These are phyloP conservation scores for Maudiozyma serrabonitensis DNA, from an alignment of 805 yeast genomes.

Conservation along the genomic window DNA sequence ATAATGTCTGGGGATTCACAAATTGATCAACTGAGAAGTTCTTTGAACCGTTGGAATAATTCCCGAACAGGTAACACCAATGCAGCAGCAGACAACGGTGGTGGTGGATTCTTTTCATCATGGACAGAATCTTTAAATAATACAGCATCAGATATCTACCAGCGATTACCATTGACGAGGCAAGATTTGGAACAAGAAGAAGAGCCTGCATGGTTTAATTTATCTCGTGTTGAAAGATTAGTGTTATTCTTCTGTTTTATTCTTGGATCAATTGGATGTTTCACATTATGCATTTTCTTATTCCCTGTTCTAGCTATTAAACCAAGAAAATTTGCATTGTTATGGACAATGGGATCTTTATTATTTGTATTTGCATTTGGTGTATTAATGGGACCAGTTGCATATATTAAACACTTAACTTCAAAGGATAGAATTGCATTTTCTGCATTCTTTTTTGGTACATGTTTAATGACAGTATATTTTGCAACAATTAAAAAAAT, in stretches of 20 bases:
- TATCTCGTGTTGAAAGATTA: slow-evolving; percentile 72
- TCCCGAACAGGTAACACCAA: slow-evolving; percentile 13
- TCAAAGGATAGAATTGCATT: slow-evolving; percentile 73
- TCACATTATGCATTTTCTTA: slow-evolving; percentile 67
- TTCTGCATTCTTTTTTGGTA: slow-evolving; percentile 68
- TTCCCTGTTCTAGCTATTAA: slow-evolving; percentile 84
- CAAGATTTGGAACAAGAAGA: slow-evolving; percentile 33
- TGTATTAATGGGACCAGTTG: slow-evolving; percentile 83
- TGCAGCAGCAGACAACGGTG: slow-evolving; percentile 7
- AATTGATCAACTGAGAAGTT: slow-evolving; percentile 26
- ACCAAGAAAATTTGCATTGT: slow-evolving; percentile 82
- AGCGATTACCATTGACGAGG: slow-evolving; percentile 54
- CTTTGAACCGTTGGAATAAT: slow-evolving; percentile 33
- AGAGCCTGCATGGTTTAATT: slow-evolving; percentile 68
- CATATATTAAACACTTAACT: slow-evolving; percentile 62
- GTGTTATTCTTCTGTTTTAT: slow-evolving; percentile 70
- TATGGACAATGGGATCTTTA: slow-evolving; percentile 88
- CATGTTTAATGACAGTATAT: slow-evolving; percentile 69
- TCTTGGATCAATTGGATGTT: slow-evolving; percentile 69
- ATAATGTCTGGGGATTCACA: slow-evolving; percentile 6
- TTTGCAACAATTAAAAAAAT: slow-evolving; percentile 60
- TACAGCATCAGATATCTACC: slow-evolving; percentile 48
- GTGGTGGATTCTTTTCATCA: slow-evolving; percentile 28
- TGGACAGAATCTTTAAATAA: slow-evolving; percentile 32
- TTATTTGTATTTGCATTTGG: slow-evolving; percentile 86